Percentiles rank a stretch among this genome's conserved stretches.
phyloP scores from a whole-genome alignment of 2,329 filamentous ascomycete species.

The Aspergillus sp. region DNA sequence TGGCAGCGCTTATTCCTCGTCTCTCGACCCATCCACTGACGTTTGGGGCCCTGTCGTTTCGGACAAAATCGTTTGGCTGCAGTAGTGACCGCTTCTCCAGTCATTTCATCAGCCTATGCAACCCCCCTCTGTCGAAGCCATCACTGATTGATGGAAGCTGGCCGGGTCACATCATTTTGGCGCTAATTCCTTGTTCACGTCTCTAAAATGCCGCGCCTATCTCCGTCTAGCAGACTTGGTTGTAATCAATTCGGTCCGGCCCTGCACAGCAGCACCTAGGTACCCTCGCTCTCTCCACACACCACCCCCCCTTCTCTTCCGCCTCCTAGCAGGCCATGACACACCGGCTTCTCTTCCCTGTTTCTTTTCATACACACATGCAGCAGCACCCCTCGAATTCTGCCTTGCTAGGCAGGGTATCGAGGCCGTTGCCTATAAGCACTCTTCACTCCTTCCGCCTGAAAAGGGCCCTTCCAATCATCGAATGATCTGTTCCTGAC shows the following conservation, averaged over 20 bases:
- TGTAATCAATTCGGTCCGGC: conserved; percentile 33
- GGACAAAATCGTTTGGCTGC: conserved; percentile 18
- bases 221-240: conserved; percentile 33
- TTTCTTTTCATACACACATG: conserved; percentile 32
- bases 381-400: conserved; percentile 33
- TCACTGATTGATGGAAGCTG: conserved; percentile 28
- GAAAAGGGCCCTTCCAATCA: conserved; percentile 33
- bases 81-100: conserved; percentile 22
- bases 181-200: conserved; percentile 37
- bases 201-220: conserved; percentile 29
- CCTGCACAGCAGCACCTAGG: conserved; percentile 25
- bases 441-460: conserved; percentile 30
- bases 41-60: conserved; percentile 12
- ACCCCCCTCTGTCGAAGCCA: conserved; percentile 11
- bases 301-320: conserved; percentile 17
- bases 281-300: conserved; percentile 3
- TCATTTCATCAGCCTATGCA: conserved; percentile 18
- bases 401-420: conserved; percentile 43
- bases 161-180: conserved; percentile 32
- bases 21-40: conserved; percentile 9
- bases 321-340: conserved; percentile 24
- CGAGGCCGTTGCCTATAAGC: conserved; percentile 31
- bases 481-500: conserved; percentile 34
- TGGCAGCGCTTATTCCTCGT: conserved; percentile 7
- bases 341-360: conserved; percentile 19